Evolutionary conservation across 1,284 basidiomycete genomes (phyloP).

Genomic region (Mycosarcoma maydis): DNA sequence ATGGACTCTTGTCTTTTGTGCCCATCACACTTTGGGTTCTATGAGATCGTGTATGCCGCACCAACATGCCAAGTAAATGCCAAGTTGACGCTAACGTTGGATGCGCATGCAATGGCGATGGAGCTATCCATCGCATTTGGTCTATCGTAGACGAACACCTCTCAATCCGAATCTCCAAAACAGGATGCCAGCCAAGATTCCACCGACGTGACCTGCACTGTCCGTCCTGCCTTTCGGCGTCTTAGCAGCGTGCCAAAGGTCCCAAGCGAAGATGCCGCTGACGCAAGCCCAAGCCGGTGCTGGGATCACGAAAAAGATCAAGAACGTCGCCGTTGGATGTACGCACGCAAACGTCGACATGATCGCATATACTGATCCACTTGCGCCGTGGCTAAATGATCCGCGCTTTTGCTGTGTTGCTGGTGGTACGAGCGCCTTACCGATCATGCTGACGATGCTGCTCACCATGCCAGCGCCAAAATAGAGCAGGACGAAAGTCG

Average conservation of each 20-base stretch:
- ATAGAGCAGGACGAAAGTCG: conserved; percentile 79
- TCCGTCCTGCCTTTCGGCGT: conserved; percentile 71
- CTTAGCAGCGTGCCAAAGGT: conserved; percentile 72
- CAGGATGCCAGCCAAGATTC: conserved; percentile 75
- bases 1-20: no score
- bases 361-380: conserved; percentile 73
- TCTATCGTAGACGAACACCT: conserved; percentile 13
- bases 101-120: no score
- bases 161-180: conserved; percentile 44
- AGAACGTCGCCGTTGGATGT: conserved; percentile 76
- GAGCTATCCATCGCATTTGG: no score
- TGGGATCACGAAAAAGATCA: conserved; percentile 79
- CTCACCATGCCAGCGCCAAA: conserved; percentile 70
- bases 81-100: no score
- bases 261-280: conserved; percentile 78
- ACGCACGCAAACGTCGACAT: conserved; percentile 78
- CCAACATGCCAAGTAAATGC: no score
- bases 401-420: not conserved
- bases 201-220: conserved; percentile 82
- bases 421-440: conserved; percentile 67
- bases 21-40: no score
- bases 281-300: conserved; percentile 84
- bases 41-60: no score
- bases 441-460: conserved; percentile 72
- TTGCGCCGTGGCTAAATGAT: conserved; percentile 38